Evolutionary conservation across 106 monocot species (phyloP).

Genomic region (Narthecium ossifragum): DNA sequence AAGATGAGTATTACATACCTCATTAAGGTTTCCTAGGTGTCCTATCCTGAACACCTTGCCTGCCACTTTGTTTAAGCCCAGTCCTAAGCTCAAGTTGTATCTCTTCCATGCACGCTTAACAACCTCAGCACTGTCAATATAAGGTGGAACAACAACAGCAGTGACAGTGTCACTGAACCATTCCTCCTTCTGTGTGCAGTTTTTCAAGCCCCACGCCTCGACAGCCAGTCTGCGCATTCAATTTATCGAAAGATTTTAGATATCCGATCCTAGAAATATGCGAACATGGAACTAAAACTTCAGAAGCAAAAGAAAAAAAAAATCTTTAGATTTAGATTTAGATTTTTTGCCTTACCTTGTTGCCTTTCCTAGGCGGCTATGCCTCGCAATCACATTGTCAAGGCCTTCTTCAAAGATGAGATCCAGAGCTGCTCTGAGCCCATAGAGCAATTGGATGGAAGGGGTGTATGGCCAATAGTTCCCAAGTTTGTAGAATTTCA

Average conservation of each 20-base stretch:
- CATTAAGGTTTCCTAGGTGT: slow-evolving; percentile 83
- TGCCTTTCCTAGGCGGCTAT: slow-evolving; percentile 67
- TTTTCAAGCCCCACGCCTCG: slow-evolving; percentile 94
- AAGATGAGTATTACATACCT: too few relatives aligned
- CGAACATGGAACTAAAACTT: too few relatives aligned
- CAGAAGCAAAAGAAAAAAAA: too few relatives aligned
- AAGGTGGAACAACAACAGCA: slow-evolving; percentile 71
- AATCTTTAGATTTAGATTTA: too few relatives aligned
- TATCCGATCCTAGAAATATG: too few relatives aligned
- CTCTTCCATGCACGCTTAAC: slow-evolving; percentile 81
- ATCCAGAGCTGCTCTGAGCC: slow-evolving; percentile 71
- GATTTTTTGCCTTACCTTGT: slow-evolving; percentile 50
- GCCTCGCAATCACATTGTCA: slow-evolving; percentile 80
- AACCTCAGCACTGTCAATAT: slow-evolving; percentile 73
- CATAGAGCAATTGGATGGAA: slow-evolving; percentile 87
- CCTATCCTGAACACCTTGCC: slow-evolving; percentile 97
- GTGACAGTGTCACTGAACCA: slow-evolving; percentile 89
- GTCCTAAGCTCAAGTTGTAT: slow-evolving; percentile 86
- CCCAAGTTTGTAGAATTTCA: slow-evolving; percentile 83
- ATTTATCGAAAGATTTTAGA: too few relatives aligned
- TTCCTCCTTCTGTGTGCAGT: slow-evolving; percentile 87
- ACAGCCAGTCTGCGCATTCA: slow-evolving; percentile 69
- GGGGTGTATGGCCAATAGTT: slow-evolving; percentile 93
- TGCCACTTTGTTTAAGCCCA: slow-evolving; percentile 85
- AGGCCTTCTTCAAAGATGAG: slow-evolving; percentile 89